phyloP scores from a whole-genome alignment of 805 yeast genomes.

The Candida bentonensis region DNA sequence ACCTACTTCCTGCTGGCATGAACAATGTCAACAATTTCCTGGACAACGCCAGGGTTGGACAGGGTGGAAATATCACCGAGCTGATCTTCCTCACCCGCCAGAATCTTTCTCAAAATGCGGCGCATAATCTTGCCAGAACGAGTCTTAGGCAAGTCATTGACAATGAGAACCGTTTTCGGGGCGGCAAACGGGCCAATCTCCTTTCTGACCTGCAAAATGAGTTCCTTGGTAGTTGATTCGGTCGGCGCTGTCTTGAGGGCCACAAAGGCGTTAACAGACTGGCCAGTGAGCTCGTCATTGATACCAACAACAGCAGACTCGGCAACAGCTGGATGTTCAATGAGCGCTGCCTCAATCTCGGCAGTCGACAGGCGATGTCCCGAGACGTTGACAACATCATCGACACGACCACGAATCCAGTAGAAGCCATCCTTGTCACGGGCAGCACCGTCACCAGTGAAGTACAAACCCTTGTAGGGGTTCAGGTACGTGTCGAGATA shows the following conservation, averaged over 20 bases:
- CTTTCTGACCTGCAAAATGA: constrained; percentile 66
- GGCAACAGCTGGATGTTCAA: constrained; percentile 55
- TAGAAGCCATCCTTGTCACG: constrained; percentile 72
- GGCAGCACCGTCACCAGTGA: constrained; percentile 86
- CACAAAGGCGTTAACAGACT: constrained; percentile 74
- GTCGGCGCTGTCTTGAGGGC: constrained; percentile 39
- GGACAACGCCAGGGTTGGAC: constrained; percentile 69
- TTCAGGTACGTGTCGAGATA: constrained; percentile 69
- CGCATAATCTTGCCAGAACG: constrained; percentile 93
- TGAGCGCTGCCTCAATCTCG: constrained; percentile 71
- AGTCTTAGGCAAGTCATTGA: constrained; percentile 81
- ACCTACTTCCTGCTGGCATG: constrained; percentile 19
- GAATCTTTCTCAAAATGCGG: constrained; percentile 76
- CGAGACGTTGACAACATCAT: constrained; percentile 76
- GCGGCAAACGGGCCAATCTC: constrained; percentile 79
- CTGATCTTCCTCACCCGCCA: constrained; percentile 74
- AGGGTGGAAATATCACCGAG: constrained; percentile 76
- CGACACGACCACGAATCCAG: constrained; percentile 80
- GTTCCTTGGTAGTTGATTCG: constrained; percentile 30
- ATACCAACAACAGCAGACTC: constrained; percentile 80
- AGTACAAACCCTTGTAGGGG: constrained; percentile 71
- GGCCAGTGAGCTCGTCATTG: constrained; percentile 73
- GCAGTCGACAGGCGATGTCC: constrained; percentile 85
- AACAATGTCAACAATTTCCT: constrained; percentile 52
- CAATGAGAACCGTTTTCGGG: constrained; percentile 65